Conservation (phyloP, 2,329 filamentous ascomycete genomes). For the Whalleya microplaca region DNA sequence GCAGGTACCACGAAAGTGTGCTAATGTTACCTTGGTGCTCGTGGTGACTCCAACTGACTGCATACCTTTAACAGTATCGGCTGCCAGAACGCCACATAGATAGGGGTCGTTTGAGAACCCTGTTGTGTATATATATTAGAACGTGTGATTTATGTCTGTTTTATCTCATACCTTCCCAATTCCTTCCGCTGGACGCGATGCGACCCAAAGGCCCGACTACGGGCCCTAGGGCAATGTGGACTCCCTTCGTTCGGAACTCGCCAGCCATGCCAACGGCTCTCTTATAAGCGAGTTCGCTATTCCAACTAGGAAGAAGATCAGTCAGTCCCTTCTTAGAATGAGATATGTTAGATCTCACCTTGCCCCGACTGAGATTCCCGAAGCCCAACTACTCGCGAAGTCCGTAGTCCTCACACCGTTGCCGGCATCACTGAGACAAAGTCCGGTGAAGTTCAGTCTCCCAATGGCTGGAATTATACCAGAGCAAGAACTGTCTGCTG, state of each 20-base stretch:
- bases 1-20: too few relatives aligned
- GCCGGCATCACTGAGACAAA: constrained; percentile 44
- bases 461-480: constrained; percentile 46
- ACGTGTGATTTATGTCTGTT: background rate
- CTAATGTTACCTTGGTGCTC: constrained; percentile 49
- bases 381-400: constrained; percentile 46
- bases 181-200: constrained; percentile 63
- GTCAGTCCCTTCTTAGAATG: background rate
- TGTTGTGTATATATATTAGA: constrained; percentile 9
- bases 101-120: constrained; percentile 60
- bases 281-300: constrained; percentile 68
- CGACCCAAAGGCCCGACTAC: constrained; percentile 70
- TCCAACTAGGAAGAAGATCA: constrained; percentile 66
- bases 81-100: constrained; percentile 51
- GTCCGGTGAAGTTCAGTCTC: constrained; percentile 44
- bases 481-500: constrained; percentile 40
- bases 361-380: constrained; percentile 65
- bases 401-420: constrained; percentile 40
- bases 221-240: constrained; percentile 78
- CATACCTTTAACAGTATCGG: constrained; percentile 66
- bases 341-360: constrained; percentile 27
- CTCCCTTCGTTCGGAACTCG: constrained; percentile 77
- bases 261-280: constrained; percentile 75
- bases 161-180: constrained; percentile 60
- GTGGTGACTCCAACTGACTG: constrained; percentile 75